Base-by-base conservation (phyloP, 495 filamentous ascomycete species). In the Poronia punctata region DNA sequence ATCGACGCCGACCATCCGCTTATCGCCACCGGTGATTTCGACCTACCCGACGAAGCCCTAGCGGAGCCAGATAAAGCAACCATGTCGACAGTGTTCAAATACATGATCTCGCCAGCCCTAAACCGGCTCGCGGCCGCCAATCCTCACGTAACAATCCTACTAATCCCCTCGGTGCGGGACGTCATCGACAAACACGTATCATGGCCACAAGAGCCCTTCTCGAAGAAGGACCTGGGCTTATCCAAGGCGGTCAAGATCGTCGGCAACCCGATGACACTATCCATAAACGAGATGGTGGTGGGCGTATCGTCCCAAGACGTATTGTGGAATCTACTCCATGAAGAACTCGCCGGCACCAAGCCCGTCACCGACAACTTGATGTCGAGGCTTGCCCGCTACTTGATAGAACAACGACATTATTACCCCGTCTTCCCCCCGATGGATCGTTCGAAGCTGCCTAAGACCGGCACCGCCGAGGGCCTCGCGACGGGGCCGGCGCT, bases 1-100 rank as follows among this genome's bases (percentile, higher is more conserved):
- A 70, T 98, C 39, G 92, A 97, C 56, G 67, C 79, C 29, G 88
- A 93, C 45, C 92, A 98, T 52, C 90, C 92, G 3, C 66, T 92
- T n/a, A 73, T 98, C 35, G 81, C 83, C 38, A 74, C 80, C 2
- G 92, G 92, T 15, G 88, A 95, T 53, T 94, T 95, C 51, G 89
- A 95, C 50, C 74, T 95, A 17, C 88, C 86, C 4, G 77, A 86
- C 3, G 75, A 82, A 40, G 65, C 78, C n/a, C 32, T 51, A 10
- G 62, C 78, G 35, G 79, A 89, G 27, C 79, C 83, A 0, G 86
- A 90, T 54, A 78, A 77, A 3, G 81, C 79, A 6, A 93, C 87
- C 7, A 73, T 98, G 48, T 68, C 78, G 8, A 85, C 85, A 21
- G 73, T 90, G 16, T 98, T 98, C 71, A 79, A 83, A 30, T 75